These are phyloP conservation scores for Fragaria vesca DNA, from an alignment of 306 rosid species.

Conservation along the genomic window DNA sequence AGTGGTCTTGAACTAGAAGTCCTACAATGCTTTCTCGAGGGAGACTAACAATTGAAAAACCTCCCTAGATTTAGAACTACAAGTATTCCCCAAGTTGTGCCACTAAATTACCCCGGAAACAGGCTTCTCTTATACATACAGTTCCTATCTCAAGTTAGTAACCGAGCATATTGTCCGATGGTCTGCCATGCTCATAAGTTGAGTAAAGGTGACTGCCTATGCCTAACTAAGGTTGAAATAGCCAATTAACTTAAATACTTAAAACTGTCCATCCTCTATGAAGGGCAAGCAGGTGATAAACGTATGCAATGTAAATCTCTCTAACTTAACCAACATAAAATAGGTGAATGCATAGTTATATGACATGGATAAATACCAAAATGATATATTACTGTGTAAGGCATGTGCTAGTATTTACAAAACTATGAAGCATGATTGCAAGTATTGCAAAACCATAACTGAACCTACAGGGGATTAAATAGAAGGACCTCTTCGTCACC, in stretches of 20 bases:
- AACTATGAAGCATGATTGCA: conserved; percentile 28
- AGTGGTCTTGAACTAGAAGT: not conserved
- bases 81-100: not conserved
- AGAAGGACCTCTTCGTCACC: conserved; percentile 94
- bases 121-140: not conserved
- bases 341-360: not conserved
- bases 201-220: not conserved
- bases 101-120: not conserved
- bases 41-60: not conserved
- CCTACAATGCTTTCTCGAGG: not conserved
- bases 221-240: not conserved
- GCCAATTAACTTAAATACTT: not conserved
- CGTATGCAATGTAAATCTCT: not conserved
- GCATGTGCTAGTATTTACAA: conserved; percentile 15
- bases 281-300: not conserved
- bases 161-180: not conserved
- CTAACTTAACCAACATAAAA: not conserved
- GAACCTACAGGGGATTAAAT: conserved; percentile 61
- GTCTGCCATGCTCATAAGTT: not conserved
- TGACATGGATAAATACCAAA: not conserved
- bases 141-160: conserved; percentile 5
- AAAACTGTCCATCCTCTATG: not conserved
- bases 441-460: conserved; percentile 33
- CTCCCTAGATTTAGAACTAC: not conserved
- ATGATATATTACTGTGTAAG: not conserved